Evolutionary conservation across 1,139 yeast genomes (phyloP).

Genomic region (Saccharomyces uvarum): DNA sequence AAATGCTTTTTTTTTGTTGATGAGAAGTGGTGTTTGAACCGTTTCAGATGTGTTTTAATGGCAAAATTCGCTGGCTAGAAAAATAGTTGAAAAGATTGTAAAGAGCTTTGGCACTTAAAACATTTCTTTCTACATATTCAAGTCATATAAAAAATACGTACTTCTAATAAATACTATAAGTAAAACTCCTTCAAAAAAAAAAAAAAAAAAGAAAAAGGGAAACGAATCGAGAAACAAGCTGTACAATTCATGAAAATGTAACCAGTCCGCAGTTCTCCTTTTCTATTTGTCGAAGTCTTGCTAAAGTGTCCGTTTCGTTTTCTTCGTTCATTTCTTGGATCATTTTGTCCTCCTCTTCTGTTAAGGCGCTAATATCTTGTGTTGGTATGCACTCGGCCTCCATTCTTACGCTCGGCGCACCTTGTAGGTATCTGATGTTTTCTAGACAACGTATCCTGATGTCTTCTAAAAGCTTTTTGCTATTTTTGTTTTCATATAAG

Average conservation of each 20-base stretch:
- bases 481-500: conserved; percentile 77
- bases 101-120: too few species aligned
- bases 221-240: neutral
- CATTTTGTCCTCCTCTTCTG: conserved; percentile 40
- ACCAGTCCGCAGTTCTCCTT: conserved; percentile 36
- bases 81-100: too few species aligned
- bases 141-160: too few species aligned
- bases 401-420: conserved; percentile 95
- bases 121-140: too few species aligned
- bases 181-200: neutral
- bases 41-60: too few species aligned
- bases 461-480: conserved; percentile 75
- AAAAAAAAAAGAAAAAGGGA: conserved; percentile 1
- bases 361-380: conserved; percentile 52
- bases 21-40: too few species aligned
- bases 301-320: conserved; percentile 19
- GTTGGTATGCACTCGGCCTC: conserved; percentile 77
- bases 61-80: too few species aligned
- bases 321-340: conserved; percentile 46
- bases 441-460: conserved; percentile 72
- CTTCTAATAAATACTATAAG: neutral
- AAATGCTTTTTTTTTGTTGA: too few species aligned
- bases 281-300: conserved; percentile 34
- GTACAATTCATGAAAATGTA: neutral
- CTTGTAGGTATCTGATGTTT: conserved; percentile 70